Percentiles rank a stretch among this genome's conserved stretches.
Evolutionary conservation across 768 basidiomycete genomes (phyloP).

Genomic region (Hygrophoropsis aurantiaca): DNA sequence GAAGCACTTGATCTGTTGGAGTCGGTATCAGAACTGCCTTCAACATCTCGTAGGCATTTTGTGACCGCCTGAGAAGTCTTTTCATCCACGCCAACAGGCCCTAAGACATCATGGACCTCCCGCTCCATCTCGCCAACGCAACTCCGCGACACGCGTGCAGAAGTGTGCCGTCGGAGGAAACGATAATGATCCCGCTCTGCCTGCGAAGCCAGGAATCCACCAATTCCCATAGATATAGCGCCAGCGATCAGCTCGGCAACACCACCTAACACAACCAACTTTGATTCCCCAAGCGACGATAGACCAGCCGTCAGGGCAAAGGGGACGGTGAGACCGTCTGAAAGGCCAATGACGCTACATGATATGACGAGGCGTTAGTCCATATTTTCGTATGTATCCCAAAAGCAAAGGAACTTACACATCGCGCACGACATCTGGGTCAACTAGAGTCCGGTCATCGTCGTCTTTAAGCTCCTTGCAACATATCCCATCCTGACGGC

Average conservation of each 20-base stretch:
- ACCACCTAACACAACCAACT: slow-evolving; percentile 91
- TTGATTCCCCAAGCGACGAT: slow-evolving; percentile 84
- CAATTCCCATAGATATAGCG: slow-evolving; percentile 97
- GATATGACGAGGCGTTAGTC: slow-evolving; percentile 1
- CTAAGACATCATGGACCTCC: slow-evolving; percentile 86
- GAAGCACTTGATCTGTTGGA: slow-evolving; percentile 14
- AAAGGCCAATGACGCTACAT: slow-evolving; percentile 81
- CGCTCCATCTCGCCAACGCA: slow-evolving; percentile 97
- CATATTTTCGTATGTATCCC: slow-evolving; percentile 1
- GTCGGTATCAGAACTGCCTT: slow-evolving; percentile 39
- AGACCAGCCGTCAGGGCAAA: slow-evolving; percentile 90
- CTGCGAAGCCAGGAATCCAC: slow-evolving; percentile 96
- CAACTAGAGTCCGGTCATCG: slow-evolving; percentile 77
- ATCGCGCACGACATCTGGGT: slow-evolving; percentile 87
- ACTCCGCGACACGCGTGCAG: slow-evolving; percentile 80
- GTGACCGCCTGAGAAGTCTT: slow-evolving; percentile 78
- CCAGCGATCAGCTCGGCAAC: slow-evolving; percentile 96
- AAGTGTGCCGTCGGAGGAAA: slow-evolving; percentile 72
- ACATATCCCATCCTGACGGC: slow-evolving; percentile 66
- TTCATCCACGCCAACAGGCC: slow-evolving; percentile 88
- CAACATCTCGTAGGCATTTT: slow-evolving; percentile 66
- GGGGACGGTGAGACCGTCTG: slow-evolving; percentile 87
- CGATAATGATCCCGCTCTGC: slow-evolving; percentile 95
- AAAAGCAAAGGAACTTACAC: slow-evolving; percentile 50
- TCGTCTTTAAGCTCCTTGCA: slow-evolving; percentile 84